Conservation (phyloP, 75 land plant species). For the Adiantum capillusveneris region DNA sequence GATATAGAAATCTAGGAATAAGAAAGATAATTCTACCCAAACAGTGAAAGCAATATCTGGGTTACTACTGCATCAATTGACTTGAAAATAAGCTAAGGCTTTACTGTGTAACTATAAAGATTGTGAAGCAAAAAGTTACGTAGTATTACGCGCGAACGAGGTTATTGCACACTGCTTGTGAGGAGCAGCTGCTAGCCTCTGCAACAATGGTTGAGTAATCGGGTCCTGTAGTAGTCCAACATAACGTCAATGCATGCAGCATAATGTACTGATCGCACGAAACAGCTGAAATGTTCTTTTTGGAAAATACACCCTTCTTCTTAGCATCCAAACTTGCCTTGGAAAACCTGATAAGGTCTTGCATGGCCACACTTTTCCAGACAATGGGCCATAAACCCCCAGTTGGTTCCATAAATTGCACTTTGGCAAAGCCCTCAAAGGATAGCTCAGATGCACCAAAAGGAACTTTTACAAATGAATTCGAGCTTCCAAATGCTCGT, state of each 20-base stretch:
- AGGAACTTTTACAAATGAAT: neutral
- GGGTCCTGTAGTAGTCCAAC: slow-evolving; percentile 2
- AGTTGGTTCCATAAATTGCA: slow-evolving; percentile 6
- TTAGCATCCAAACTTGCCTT: slow-evolving; percentile 5
- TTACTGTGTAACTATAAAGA: too few species aligned
- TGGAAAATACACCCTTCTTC: too few species aligned
- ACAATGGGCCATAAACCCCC: slow-evolving; percentile 7
- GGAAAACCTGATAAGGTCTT: slow-evolving; percentile 8
- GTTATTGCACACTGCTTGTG: slow-evolving; percentile 4
- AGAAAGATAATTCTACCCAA: too few species aligned
- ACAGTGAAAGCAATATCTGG: too few species aligned
- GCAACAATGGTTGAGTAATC: slow-evolving; percentile 1
- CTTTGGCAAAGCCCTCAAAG: slow-evolving; percentile 10
- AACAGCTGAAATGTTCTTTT: too few species aligned
- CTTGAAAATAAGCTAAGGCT: too few species aligned
- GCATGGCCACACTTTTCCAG: slow-evolving; percentile 12
- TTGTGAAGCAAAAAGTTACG: too few species aligned
- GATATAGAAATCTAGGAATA: too few species aligned
- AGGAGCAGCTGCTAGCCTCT: slow-evolving; percentile 2
- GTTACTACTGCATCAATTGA: too few species aligned
- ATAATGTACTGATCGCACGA: too few species aligned
- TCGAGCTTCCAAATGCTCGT: neutral
- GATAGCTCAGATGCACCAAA: slow-evolving; percentile 5
- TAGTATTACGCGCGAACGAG: neutral
- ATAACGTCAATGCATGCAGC: neutral